Evolutionary conservation across 164 flowering plant species (phyloP), one percentile per base, ranked within the genome.

Genomic region (Buxus sempervirens): DNA sequence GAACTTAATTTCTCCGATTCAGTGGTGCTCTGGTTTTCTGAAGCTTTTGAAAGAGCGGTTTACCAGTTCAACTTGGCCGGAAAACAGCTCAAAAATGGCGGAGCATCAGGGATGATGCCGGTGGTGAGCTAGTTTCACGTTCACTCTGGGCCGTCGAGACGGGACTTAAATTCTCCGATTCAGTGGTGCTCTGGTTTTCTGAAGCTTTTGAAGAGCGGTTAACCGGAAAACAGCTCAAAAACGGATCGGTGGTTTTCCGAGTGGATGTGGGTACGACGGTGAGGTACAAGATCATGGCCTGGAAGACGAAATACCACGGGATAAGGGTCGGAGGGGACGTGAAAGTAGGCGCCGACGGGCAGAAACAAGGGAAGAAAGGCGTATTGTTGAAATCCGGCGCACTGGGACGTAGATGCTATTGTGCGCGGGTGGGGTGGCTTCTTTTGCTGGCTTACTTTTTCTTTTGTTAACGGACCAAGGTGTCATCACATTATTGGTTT

Each of bases 221-320:
- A 32, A 7, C 38, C 38, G 38, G 38, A 7, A 32, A 32, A 32
- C 7, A 32, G 38, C 38, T 3, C 38, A 32, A 32, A 32, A 32
- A 72, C 16, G 73, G 65, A 49, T 13, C 65, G 76, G 79, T 68
- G 73, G 65, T 63, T 58, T 85, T 93, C 75, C 42, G 85, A 80
- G 86, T 92, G 81, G 82, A 70, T 64, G 22, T 92, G 88, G 76
- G 4, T 54, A 87, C 94, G 68, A 32, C 54, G 61, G 90, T 92
- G 62, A 86, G 86, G 88, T 92, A 63, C 61, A 87, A 78, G 84
- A 80, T 84, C 64, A 0, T 86, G 67, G 25, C 66, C 0, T 81
- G 75, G 83, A 79, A 80, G 67, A 88, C 88, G 0, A 76, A 75
- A 77, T 77, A 76, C 64, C 79, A 80, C 4, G 27, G 14, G 49